A percentile compares a stretch with the other conserved stretches of the same genome.
These are phyloP conservation scores for Phaffomyces antillensis DNA, from an alignment of 805 yeast species.

Conservation along the genomic window DNA sequence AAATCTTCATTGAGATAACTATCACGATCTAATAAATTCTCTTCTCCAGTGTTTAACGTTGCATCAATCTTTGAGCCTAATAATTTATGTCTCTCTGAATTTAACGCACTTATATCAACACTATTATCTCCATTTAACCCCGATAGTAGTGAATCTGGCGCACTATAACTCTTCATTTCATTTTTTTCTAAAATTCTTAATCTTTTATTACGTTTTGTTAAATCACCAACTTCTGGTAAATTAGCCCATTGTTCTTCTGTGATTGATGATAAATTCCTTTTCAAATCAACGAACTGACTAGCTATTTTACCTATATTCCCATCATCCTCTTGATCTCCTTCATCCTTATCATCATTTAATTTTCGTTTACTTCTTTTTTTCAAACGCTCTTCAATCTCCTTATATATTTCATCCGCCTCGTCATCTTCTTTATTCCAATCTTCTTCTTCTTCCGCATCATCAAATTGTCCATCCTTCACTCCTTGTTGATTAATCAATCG, in stretches of 20 bases:
- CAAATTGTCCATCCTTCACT: conserved; percentile 6
- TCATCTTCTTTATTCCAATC: conserved; percentile 49
- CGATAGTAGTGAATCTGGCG: conserved; percentile 63
- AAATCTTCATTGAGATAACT: conserved; percentile 34
- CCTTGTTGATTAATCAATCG: conserved; percentile 17
- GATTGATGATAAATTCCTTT: conserved; percentile 50
- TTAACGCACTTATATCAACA: conserved; percentile 42
- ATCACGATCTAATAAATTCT: conserved; percentile 15
- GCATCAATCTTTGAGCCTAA: conserved; percentile 48
- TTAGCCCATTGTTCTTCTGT: conserved; percentile 70
- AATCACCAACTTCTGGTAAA: conserved; percentile 83
- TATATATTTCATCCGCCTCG: conserved; percentile 72
- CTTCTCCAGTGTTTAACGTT: conserved; percentile 14
- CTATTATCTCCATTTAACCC: conserved; percentile 23
- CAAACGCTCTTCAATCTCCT: conserved; percentile 54
- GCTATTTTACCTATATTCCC: conserved; percentile 28
- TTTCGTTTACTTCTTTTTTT: conserved; percentile 23
- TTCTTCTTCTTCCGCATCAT: conserved; percentile 23
- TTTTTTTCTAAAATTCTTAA: conserved; percentile 52
- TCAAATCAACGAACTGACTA: conserved; percentile 61
- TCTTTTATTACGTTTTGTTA: conserved; percentile 75
- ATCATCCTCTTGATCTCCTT: conserved; percentile 22
- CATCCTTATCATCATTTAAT: conserved; percentile 24
- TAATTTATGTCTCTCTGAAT: conserved; percentile 58
- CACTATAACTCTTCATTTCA: conserved; percentile 69